phyloP scores from a whole-genome alignment of 2,329 filamentous ascomycete species.

The Zarea fungicola region DNA sequence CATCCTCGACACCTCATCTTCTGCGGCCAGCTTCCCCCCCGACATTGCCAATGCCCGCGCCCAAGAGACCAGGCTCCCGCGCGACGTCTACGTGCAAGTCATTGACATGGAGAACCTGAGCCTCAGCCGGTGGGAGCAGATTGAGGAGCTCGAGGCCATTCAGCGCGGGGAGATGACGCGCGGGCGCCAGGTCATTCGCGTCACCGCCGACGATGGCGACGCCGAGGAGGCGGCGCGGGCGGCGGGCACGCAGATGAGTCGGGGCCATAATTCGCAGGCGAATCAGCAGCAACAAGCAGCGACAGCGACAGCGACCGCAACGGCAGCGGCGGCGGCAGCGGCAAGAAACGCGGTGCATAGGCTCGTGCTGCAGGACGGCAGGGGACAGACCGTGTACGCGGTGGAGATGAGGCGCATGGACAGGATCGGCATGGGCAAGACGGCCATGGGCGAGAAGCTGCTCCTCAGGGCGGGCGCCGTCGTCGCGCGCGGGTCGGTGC shows the following conservation, averaged over 20 bases:
- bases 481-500: slow-evolving; percentile 69
- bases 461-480: slow-evolving; percentile 60
- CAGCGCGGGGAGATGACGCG: slow-evolving; percentile 68
- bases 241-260: background rate
- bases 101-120: slow-evolving; percentile 81
- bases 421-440: slow-evolving; percentile 59
- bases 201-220: slow-evolving; percentile 42
- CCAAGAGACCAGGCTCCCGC: slow-evolving; percentile 51
- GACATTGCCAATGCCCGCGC: slow-evolving; percentile 48
- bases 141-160: slow-evolving; percentile 72
- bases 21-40: slow-evolving; percentile 43
- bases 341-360: slow-evolving; percentile 62
- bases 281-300: no score
- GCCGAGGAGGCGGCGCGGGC: slow-evolving; percentile 33
- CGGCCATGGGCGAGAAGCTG: slow-evolving; percentile 74
- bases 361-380: slow-evolving; percentile 74
- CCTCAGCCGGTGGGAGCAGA: slow-evolving; percentile 76
- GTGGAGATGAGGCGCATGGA: slow-evolving; percentile 66
- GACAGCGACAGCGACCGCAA: slow-evolving; percentile 4
- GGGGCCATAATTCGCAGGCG: no score
- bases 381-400: slow-evolving; percentile 62
- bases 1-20: slow-evolving; percentile 41
- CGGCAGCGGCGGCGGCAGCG: slow-evolving; percentile 9
- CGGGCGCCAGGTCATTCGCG: slow-evolving; percentile 76
- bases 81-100: slow-evolving; percentile 71